Evolutionary conservation across 495 filamentous ascomycete genomes (phyloP).

Genomic region (Rostrohypoxylon terebratum): DNA sequence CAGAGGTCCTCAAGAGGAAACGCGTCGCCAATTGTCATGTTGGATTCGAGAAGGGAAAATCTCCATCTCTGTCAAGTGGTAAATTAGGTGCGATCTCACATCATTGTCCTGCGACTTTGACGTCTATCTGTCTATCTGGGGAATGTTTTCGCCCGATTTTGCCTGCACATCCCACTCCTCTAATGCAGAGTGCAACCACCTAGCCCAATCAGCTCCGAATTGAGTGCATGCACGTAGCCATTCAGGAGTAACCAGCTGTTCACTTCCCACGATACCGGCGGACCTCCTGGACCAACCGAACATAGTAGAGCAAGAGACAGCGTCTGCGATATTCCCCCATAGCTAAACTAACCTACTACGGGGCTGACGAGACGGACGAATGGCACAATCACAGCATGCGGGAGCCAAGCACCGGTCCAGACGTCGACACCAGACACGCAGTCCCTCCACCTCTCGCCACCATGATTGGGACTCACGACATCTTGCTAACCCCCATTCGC

Average conservation of each 20-base stretch:
- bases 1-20: not conserved
- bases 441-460: conserved; percentile 48
- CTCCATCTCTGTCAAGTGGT: conserved; percentile 13
- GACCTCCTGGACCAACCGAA: conserved; percentile 46
- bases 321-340: conserved; percentile 43
- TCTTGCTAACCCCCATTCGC: conserved; percentile 52
- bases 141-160: conserved; percentile 51
- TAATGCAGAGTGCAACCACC: conserved; percentile 49
- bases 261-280: conserved; percentile 49
- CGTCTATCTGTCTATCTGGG: conserved; percentile 50
- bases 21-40: conserved; percentile 35
- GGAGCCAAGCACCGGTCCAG: conserved; percentile 51
- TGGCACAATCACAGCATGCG: conserved; percentile 53
- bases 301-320: conserved; percentile 43
- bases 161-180: conserved; percentile 52
- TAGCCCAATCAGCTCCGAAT: conserved; percentile 49
- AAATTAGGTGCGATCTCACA: conserved; percentile 46
- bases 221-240: conserved; percentile 49
- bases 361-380: conserved; percentile 58
- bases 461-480: conserved; percentile 57
- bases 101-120: conserved; percentile 44
- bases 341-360: conserved; percentile 34
- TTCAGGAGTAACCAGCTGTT: conserved; percentile 54
- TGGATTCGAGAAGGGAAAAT: conserved; percentile 10
- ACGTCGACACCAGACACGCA: conserved; percentile 53